These are phyloP conservation scores for Cicer yamashitae DNA, from an alignment of 306 rosid species.

Conservation along the genomic window DNA sequence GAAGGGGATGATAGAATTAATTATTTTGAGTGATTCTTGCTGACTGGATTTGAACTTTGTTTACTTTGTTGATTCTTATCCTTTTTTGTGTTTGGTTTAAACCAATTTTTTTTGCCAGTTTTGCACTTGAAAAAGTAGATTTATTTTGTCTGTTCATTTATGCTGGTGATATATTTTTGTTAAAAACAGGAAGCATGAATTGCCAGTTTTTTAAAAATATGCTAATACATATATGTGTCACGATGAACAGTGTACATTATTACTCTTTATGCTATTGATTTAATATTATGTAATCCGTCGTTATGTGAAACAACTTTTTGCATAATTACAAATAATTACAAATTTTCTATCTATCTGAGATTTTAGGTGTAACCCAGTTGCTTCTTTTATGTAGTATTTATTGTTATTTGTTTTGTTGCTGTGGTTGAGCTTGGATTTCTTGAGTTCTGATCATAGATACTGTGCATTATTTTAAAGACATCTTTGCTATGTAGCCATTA, in stretches of 20 bases:
- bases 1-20: background rate
- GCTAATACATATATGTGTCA: background rate
- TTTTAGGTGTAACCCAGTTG: background rate
- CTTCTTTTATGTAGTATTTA: background rate
- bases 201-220: background rate
- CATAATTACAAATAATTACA: background rate
- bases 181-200: background rate
- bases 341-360: background rate
- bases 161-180: background rate
- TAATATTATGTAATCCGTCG: background rate
- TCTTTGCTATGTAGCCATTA: background rate
- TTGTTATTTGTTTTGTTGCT: background rate
- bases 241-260: background rate
- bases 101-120: background rate
- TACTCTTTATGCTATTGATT: background rate
- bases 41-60: constrained; percentile 1
- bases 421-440: background rate
- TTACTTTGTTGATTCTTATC: background rate
- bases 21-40: constrained; percentile 26
- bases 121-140: too few relatives aligned
- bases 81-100: background rate
- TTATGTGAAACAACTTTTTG: background rate
- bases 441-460: background rate
- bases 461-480: background rate
- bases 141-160: background rate